phyloP scores from a whole-genome alignment of 306 rosid species.

The Adenanthera pavonina region DNA sequence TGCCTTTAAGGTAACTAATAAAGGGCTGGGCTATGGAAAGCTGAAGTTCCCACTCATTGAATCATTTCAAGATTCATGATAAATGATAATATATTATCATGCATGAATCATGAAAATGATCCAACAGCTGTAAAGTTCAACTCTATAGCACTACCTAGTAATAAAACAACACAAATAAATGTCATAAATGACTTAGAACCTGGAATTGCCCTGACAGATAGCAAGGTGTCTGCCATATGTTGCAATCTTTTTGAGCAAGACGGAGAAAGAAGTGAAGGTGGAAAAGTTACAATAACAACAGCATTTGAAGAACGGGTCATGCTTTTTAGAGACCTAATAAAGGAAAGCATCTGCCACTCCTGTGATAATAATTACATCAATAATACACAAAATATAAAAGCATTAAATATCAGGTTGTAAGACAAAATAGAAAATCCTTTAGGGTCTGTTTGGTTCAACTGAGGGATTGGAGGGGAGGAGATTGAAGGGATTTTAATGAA shows the following conservation, averaged over 20 bases:
- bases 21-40: not conserved
- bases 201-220: constrained; percentile 83
- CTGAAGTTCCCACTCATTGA: not conserved
- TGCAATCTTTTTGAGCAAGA: constrained; percentile 83
- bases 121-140: not conserved
- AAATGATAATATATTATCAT: not conserved
- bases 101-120: not conserved
- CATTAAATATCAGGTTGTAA: not conserved
- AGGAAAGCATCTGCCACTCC: constrained; percentile 95
- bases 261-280: constrained; percentile 69
- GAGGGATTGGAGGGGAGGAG: too few relatives aligned
- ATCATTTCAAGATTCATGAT: not conserved
- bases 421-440: constrained; percentile 29
- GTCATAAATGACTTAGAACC: constrained; percentile 52
- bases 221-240: constrained; percentile 90
- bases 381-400: constrained; percentile 22
- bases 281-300: constrained; percentile 76
- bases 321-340: constrained; percentile 72
- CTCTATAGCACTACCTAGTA: not conserved
- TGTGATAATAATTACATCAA: constrained; percentile 37
- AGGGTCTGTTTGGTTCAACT: too few relatives aligned
- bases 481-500: too few relatives aligned
- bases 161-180: not conserved
- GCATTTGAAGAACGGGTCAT: constrained; percentile 75
- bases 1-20: constrained; percentile 32